Evolutionary conservation across 306 rosid genomes (phyloP), one percentile per base, ranked within the genome.

Genomic region (Chamaecrista fasciculata): DNA sequence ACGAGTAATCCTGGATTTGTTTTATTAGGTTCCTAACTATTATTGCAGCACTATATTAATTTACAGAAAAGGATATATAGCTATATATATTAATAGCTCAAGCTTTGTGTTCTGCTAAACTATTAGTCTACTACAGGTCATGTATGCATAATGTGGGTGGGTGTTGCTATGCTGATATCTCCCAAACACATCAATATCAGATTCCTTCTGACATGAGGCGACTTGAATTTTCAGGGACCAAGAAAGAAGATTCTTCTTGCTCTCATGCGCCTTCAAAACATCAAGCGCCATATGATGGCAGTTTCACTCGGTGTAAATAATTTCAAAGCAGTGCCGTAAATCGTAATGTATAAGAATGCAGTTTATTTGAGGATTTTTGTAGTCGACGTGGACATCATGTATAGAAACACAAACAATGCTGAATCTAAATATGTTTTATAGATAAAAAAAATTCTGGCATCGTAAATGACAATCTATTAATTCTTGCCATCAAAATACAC

Each of bases 241-340:
- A 87, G 89, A 70, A 87, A 84, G 75, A 87, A 87, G 82, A 87
- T 87, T 60, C 83, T 86, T 23, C 88, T 73, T 21, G 85, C 89
- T 20, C 78, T 80, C 31, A 6, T 74, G 71, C 65, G 79, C 67
- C 74, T 33, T 50, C 68, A 0, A 79, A 78, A 78, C 84, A 26
- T 46, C 82, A 31, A 21, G 72, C 73, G 26, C 76, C 82, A 1
- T 73, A 67, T 43, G 34, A 29, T 14, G 12, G 6, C 18, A 61
- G 31, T 37, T n/a, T 49, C 9, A 10, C 28, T 8, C 21, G 0
- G 15, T 61, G 69, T 72, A 36, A 49, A 42, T 72, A 58, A 4
- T 59, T 59, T 24, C 31, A 0, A 53, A 20, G 49, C 21, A 8
- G 18, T n/a, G 18, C 40, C 11, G 4, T 43, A 8, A 56, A 14